phyloP scores from a whole-genome alignment of 768 basidiomycete species.

The Pleurotus citrinopileatus region DNA sequence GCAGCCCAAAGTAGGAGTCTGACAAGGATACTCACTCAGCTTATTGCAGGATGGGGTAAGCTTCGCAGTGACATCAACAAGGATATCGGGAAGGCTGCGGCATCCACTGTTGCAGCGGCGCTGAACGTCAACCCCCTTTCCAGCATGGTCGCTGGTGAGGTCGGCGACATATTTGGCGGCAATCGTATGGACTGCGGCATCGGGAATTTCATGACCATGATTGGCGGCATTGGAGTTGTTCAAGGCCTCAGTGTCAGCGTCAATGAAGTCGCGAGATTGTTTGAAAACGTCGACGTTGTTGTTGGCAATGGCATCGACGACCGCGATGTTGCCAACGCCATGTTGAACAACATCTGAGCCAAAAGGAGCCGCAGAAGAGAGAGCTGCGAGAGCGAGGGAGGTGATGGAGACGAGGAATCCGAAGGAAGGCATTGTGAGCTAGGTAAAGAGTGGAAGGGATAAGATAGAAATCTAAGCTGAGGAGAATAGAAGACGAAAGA shows the following conservation, averaged over 20 bases:
- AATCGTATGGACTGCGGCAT: not conserved
- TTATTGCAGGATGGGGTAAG: conserved; percentile 14
- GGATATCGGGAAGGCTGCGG: conserved; percentile 15
- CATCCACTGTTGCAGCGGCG: conserved; percentile 1
- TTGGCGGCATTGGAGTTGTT: not conserved
- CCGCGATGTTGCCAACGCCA: not conserved
- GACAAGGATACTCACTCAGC: conserved; percentile 14
- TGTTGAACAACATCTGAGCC: conserved; percentile 1
- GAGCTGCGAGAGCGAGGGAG: conserved; percentile 18
- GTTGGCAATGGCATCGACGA: not conserved
- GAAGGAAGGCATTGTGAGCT: conserved; percentile 22
- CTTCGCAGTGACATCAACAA: conserved; percentile 9
- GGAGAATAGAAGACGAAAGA: conserved; percentile 2
- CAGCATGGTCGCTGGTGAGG: not conserved
- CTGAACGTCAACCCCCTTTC: not conserved
- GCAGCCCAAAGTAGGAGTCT: not conserved
- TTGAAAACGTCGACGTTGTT: not conserved
- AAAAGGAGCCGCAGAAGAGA: conserved; percentile 15
- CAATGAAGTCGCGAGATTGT: not conserved
- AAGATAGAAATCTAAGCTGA: conserved; percentile 1
- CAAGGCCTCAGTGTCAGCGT: not conserved
- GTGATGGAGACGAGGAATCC: conserved; percentile 19
- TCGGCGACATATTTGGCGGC: not conserved
- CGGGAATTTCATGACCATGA: not conserved
- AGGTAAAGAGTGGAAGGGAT: conserved; percentile 16